Percentiles rank a stretch among this genome's conserved stretches.
Evolutionary conservation across 805 yeast genomes (phyloP).

Genomic region (Yarrowia porcina): DNA sequence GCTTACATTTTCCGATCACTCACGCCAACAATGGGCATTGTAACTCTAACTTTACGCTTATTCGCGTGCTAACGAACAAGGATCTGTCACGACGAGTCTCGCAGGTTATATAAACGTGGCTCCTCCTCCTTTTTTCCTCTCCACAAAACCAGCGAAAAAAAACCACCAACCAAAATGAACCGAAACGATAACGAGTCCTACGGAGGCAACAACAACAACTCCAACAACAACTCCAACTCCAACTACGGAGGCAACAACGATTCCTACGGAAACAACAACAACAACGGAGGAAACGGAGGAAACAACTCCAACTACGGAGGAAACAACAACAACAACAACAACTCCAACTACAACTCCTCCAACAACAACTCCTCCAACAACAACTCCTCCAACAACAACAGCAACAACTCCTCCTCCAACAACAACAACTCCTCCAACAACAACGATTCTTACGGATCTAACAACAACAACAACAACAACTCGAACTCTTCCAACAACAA

Average conservation of each 20-base stretch:
- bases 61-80: no score
- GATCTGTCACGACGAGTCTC: background rate
- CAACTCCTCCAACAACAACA: constrained; percentile 1
- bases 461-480: background rate
- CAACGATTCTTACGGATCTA: background rate
- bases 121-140: background rate
- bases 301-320: background rate
- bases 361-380: background rate
- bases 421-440: background rate
- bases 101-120: background rate
- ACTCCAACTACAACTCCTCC: background rate
- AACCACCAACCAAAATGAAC: background rate
- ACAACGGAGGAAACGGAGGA: background rate
- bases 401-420: no score
- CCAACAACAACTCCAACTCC: background rate
- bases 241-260: no score
- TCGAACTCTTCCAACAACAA: background rate
- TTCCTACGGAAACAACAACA: background rate
- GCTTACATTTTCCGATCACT: no score
- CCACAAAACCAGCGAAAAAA: background rate
- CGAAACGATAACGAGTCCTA: background rate
- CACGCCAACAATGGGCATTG: constrained; percentile 1
- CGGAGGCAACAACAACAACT: no score
- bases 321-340: background rate
- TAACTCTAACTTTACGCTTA: background rate